Percentiles rank a stretch among this genome's conserved stretches.
Evolutionary conservation across 495 filamentous ascomycete species (phyloP).

Genomic region (Saxophila tyrrhenica): DNA sequence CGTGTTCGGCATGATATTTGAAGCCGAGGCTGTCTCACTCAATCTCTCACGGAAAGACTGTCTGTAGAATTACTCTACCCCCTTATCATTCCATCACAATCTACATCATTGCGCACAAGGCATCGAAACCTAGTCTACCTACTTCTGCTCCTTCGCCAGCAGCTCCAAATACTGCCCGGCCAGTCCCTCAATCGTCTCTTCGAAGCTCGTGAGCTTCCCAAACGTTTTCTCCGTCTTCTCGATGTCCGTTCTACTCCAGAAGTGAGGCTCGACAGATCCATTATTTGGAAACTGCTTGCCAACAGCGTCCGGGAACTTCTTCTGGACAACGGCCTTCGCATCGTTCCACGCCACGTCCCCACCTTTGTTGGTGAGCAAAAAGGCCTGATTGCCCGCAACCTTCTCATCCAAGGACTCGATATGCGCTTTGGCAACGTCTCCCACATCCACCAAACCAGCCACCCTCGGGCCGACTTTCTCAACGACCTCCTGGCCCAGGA

Average conservation of each 20-base stretch:
- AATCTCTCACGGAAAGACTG: too few relatives aligned
- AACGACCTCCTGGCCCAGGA: too few relatives aligned
- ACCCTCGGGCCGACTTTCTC: too few relatives aligned
- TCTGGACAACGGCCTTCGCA: not conserved
- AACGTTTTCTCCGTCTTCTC: not conserved
- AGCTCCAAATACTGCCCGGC: not conserved
- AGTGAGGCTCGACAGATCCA: not conserved
- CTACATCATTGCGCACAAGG: too few relatives aligned
- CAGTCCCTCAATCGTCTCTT: not conserved
- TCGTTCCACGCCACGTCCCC: not conserved
- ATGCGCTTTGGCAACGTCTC: not conserved
- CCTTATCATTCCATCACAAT: too few relatives aligned
- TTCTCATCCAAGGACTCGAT: not conserved
- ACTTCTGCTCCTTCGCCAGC: too few relatives aligned
- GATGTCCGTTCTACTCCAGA: not conserved
- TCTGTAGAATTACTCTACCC: too few relatives aligned
- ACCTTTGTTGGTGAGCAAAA: not conserved
- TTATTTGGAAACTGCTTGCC: not conserved
- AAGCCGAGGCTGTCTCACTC: too few relatives aligned
- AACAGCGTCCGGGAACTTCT: not conserved
- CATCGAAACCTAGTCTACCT: too few relatives aligned
- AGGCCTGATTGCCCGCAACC: not conserved
- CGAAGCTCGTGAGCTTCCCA: not conserved
- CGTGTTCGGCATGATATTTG: too few relatives aligned
- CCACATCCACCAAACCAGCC: too few relatives aligned